Evolutionary conservation across 2,329 filamentous ascomycete genomes (phyloP), one percentile per base, ranked within the genome.

Genomic region (Penicillium sclerotiorum): DNA sequence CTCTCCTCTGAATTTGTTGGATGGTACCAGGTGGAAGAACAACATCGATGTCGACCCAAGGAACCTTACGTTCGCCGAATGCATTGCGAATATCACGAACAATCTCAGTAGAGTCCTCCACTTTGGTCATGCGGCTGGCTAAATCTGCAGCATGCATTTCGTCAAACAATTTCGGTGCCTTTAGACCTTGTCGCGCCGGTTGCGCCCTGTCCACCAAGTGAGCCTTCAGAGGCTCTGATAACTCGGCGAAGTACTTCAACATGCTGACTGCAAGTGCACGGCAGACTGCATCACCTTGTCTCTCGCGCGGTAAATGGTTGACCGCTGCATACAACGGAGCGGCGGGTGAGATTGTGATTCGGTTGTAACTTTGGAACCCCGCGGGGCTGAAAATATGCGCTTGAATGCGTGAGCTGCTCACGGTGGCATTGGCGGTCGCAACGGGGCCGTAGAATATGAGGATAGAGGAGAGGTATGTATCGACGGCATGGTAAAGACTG

Each of bases 121-220:
- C 86, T 73, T 82, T 86, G 55, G 86, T 81, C 86, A 97, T 94
- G 43, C 85, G 84, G 69, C 88, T 87, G 45, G 93, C 92, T 52
- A 99, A 75, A 63, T 95, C 89, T 36, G 92, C 94, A 17, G 93
- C 91, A 80, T 99, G 94, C 70, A 93, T 86, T 68, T 96, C 91
- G 55, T 88, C 84, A 71, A 97, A 97, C 51, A 96, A 79, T 36
- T 80, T 78, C 17, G 87, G 83, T 1, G 82, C 80, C 35, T 84
- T 86, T 33, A 83, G 84, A 43, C 82, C 77, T 49, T 81, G 78
- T 18, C 77, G 78, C 61, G 79, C 71, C 20, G 77, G 71, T 54
- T 77, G 78, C 47, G 77, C 74, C 45, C 79, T 72, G 37, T 77
- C 72, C 45, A 78, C 84, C 69, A 95, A 80, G 53, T 84, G 80